Evolutionary conservation across 2,329 filamentous ascomycete species (phyloP).

Genomic region (Penicillium fuscoglaucum): DNA sequence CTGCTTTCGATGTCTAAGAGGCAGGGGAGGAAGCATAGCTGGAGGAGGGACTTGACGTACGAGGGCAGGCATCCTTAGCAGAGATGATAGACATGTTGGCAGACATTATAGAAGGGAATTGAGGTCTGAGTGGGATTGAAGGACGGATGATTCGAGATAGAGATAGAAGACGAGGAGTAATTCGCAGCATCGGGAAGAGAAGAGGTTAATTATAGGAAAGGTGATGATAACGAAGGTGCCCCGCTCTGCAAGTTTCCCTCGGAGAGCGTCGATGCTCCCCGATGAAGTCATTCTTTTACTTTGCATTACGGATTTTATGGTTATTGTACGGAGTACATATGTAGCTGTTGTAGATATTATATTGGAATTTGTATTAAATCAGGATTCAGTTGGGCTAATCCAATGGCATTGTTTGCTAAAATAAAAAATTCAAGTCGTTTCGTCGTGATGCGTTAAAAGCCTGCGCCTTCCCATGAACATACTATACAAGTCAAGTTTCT

Average conservation of each 20-base stretch:
- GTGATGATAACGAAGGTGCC: constrained; percentile 11
- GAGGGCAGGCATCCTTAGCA: constrained; percentile 48
- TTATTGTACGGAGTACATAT: too few species aligned
- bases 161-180: constrained; percentile 26
- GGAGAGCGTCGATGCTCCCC: constrained; percentile 13
- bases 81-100: constrained; percentile 40
- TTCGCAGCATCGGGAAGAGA: constrained; percentile 27
- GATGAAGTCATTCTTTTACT: constrained; percentile 3
- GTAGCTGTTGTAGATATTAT: neutral
- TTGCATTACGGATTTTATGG: neutral
- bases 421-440: constrained; percentile 14
- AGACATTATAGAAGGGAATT: constrained; percentile 34
- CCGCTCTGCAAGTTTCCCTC: constrained; percentile 24
- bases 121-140: constrained; percentile 9
- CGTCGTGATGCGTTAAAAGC: constrained; percentile 18
- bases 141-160: constrained; percentile 16
- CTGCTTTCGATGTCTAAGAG: neutral
- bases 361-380: neutral
- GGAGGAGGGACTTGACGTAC: constrained; percentile 34
- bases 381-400: neutral
- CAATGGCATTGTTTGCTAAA: neutral
- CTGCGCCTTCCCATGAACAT: constrained; percentile 11
- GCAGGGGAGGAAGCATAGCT: neutral
- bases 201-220: constrained; percentile 8
- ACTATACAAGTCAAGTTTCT: neutral